phyloP scores from a whole-genome alignment of 2,329 filamentous ascomycete genomes.

The Talaromyces piceae region DNA sequence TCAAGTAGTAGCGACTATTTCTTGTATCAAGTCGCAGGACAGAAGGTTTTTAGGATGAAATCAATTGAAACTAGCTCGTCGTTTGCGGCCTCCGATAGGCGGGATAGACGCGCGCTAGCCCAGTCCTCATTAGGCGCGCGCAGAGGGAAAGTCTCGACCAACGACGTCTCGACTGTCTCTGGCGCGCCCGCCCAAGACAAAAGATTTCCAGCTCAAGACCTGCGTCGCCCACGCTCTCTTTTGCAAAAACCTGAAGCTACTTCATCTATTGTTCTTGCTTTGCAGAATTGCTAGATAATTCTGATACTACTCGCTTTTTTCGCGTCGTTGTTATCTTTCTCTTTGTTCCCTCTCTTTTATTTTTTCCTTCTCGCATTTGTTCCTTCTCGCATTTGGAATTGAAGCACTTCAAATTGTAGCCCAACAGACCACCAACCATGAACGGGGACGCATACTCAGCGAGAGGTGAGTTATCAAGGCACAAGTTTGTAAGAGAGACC shows the following conservation, averaged over 20 bases:
- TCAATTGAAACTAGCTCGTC: not conserved
- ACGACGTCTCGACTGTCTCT: conserved; percentile 7
- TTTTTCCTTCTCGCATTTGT: not conserved
- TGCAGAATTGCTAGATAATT: not conserved
- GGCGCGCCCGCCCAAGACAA: conserved; percentile 3
- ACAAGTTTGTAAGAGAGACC: not conserved
- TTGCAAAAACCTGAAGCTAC: not conserved
- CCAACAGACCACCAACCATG: conserved; percentile 47
- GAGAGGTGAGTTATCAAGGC: conserved; percentile 52
- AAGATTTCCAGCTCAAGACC: conserved; percentile 5
- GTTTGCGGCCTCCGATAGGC: conserved; percentile 5
- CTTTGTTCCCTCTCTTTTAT: not conserved
- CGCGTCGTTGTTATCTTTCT: not conserved
- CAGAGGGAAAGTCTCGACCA: conserved; percentile 3
- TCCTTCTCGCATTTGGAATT: not conserved
- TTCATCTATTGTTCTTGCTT: not conserved
- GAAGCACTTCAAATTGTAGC: not conserved
- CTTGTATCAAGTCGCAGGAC: not conserved
- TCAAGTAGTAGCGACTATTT: not conserved
- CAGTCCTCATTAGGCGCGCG: conserved; percentile 4
- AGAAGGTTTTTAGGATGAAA: not conserved
- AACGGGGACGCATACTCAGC: conserved; percentile 79
- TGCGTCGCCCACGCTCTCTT: not conserved
- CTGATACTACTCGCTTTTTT: too few species aligned
- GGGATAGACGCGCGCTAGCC: conserved; percentile 9